Base-by-base conservation (phyloP, 2,329 filamentous ascomycete genomes). In the Neobulgaria alba region DNA sequence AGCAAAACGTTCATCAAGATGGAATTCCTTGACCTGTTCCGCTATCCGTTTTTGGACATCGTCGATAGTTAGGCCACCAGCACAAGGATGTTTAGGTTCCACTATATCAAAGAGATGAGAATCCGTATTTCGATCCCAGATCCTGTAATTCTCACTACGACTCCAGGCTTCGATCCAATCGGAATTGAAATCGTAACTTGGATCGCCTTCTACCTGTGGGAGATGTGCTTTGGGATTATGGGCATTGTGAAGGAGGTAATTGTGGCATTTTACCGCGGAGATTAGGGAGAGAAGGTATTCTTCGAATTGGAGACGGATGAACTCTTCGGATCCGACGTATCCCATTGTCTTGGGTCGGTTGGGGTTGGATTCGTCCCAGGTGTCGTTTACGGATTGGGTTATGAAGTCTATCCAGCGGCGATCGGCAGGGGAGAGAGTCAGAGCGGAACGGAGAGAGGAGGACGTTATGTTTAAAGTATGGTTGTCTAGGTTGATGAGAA, bases 351-450 rank as follows among this genome's bases (percentile, higher is more conserved):
- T 95, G n/a, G 92, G 92, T 35, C 85, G 75, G 47, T 79, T 77
- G 0, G 92, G 92, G 56, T 96, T 90, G 3, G 79, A 69, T 31
- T 95, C 87, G 58, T 98, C 92, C 92, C 92, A 98, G 0, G 92
- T 95, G 50, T 96, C 88, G 55, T 92, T 85, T 16, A 98, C 86
- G 29, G 88, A 85, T 55, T 95, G 86, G 0, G 88, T 93, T 39
- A 98, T 73, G 54, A 88, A 89, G 64, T 98, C 92, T 52, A 98
- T 95, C 90, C 92, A 98, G 42, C 92, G 75, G 44, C 92, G 77
- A 58, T 98, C 92, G 1, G 92, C 84, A 8, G 80, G 80, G 0
- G 92, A 92, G 2, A 98, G 75, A 1, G 76, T 64, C 4, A 96
- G 69, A 1, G 88, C 88, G 29, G 72, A 67, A 36, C 83, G 80